phyloP scores from a whole-genome alignment of 352 stramenopile genomes.

The Blastocystis sp. region DNA sequence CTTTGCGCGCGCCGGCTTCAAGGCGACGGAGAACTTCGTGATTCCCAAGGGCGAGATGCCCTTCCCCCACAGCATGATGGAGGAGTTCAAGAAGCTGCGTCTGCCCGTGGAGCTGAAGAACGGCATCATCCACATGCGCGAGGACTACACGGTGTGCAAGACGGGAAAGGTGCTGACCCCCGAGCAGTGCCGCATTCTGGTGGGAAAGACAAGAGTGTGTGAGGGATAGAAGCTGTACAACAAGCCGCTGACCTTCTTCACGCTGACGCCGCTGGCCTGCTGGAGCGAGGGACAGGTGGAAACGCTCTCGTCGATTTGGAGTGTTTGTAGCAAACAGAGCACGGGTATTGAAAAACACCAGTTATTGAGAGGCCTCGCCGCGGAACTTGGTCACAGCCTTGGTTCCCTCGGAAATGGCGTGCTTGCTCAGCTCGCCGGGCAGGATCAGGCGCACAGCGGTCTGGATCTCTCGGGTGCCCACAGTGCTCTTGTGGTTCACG shows the following conservation, averaged over 20 bases:
- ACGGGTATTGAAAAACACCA: conserved; percentile 59
- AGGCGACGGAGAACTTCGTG: conserved; percentile 78
- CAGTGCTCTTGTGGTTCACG: no score
- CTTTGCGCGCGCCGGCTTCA: conserved; percentile 53
- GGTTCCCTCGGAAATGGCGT: conserved; percentile 80
- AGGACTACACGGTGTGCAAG: conserved; percentile 90
- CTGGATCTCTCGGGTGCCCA: no score
- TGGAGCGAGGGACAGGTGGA: conserved; percentile 44
- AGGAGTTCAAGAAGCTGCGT: conserved; percentile 89
- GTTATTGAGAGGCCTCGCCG: not conserved
- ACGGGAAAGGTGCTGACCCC: conserved; percentile 86
- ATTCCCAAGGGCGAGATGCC: conserved; percentile 84
- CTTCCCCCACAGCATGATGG: conserved; percentile 91
- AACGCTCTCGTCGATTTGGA: conserved; percentile 30
- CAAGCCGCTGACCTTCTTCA: not conserved
- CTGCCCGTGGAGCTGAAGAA: conserved; percentile 93
- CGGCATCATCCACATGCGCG: conserved; percentile 72
- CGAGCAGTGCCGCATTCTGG: conserved; percentile 90
- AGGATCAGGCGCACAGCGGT: conserved; percentile 73
- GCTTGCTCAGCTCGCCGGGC: conserved; percentile 91
- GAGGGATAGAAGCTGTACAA: conserved; percentile 76
- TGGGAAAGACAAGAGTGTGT: conserved; percentile 79
- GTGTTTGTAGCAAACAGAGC: conserved; percentile 49
- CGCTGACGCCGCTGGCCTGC: conserved; percentile 15
- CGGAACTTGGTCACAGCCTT: no score